A percentile compares a stretch with the other conserved stretches of the same genome.
phyloP scores from a whole-genome alignment of 2,329 filamentous ascomycete genomes.

The Bipolaris bicolor region DNA sequence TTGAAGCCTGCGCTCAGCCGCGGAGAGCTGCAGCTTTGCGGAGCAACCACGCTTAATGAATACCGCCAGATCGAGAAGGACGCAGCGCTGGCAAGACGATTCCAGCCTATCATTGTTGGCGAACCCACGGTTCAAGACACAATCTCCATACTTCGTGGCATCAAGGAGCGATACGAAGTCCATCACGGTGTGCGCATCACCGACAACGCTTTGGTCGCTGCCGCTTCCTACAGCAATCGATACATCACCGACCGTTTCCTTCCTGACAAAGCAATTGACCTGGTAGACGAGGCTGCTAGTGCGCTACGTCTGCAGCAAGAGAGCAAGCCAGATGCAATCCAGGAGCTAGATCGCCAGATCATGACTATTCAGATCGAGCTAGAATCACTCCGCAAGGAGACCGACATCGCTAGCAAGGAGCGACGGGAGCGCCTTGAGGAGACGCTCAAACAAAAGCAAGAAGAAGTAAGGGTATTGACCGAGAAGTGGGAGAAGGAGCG shows the following conservation, averaged over 20 bases:
- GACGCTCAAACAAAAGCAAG: constrained; percentile 76
- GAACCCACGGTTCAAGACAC: constrained; percentile 92
- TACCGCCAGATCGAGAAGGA: constrained; percentile 96
- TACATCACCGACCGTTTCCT: constrained; percentile 97
- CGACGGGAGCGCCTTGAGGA: constrained; percentile 83
- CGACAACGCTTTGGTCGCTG: constrained; percentile 88
- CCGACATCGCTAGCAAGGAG: constrained; percentile 85
- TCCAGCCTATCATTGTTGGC: constrained; percentile 92
- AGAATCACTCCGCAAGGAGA: constrained; percentile 92
- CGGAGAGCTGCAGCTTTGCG: constrained; percentile 92
- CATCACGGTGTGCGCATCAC: constrained; percentile 96
- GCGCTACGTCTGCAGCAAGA: constrained; percentile 92
- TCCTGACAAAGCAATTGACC: constrained; percentile 94
- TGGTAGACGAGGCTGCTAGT: constrained; percentile 94
- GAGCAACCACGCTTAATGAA: constrained; percentile 90
- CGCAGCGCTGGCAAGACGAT: constrained; percentile 86
- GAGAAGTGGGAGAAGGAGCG: constrained; percentile 91
- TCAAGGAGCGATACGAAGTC: constrained; percentile 97
- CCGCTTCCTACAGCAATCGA: constrained; percentile 88
- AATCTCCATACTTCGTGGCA: constrained; percentile 91
- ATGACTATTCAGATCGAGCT: constrained; percentile 98
- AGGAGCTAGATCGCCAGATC: constrained; percentile 89
- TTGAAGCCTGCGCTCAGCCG: constrained; percentile 92
- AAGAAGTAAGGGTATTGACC: constrained; percentile 75
- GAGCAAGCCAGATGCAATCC: constrained; percentile 93